Base-by-base conservation (phyloP, 306 rosid genomes). In the Vicia faba region DNA sequence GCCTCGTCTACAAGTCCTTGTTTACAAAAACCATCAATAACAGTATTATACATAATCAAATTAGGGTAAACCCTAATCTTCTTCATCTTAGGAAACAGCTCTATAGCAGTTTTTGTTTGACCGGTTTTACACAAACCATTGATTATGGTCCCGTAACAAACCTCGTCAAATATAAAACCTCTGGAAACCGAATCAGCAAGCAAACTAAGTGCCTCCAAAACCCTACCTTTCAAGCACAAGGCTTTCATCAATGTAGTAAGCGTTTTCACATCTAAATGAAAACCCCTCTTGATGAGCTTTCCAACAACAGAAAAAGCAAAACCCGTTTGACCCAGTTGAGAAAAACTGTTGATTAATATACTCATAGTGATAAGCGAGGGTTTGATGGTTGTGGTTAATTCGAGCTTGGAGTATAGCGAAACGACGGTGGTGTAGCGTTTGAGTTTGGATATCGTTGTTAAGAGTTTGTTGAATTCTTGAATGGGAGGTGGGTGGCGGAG, bases 21-120 rank as follows among this genome's bases (percentile, higher is more conserved):
- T 70, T 70, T 76, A n/a, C 80, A 69, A 55, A 76, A 29, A 23
- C 80, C 80, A 63, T 76, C 72, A 36, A 76, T 40, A 12, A 76
- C 62, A 3, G 45, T 76, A 55, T 76, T 76, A 13, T 63, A 76
- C 61, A 76, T 70, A 11, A 63, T 39, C 64, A 70, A 63, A 70
- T 76, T 76, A 63, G 72, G 76, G 18, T n/a, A 1, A 61, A 53
- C 31, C 18, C 80, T 69, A 28, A 61, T 20, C 16, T 13, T 63
- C 39, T 76, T 28, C 67, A 76, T 69, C 66, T 76, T 76, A 3
- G 45, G 29, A 48, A 76, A 19, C 67, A 76, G 35, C 66, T 63
- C 67, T 35, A 70, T 12, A 1, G 80, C 71, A 44, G n/a, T 20
- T 16, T 15, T 69, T 4, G 54, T 53, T 43, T 35, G 54, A 5